Evolutionary conservation across 176 grass and related monocot genomes (phyloP), one percentile per base, ranked within the genome.

Genomic region (Aechmea fasciata): DNA sequence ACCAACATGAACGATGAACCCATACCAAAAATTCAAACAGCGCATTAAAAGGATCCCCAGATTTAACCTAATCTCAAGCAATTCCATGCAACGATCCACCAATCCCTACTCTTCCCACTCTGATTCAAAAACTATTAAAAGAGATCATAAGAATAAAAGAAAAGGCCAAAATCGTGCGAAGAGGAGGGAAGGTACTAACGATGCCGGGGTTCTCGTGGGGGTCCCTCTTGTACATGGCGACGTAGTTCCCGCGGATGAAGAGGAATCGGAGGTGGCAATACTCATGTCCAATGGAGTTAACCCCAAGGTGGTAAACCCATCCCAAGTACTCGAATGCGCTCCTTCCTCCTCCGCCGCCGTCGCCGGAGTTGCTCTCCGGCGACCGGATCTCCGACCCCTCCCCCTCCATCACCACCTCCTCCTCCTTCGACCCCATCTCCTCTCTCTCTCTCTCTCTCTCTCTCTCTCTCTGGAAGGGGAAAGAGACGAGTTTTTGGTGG

Each of bases 161-260:
- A 57, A 57, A 7, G 13, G 13, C 54, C 54, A n/a, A 57, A 10
- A n/a, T 0, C 29, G 29, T 5, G 19, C 0, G 11, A 10, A 22
- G 12, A 1, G 4, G 66, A 5, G 25, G 11, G 57, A 20, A 11
- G 47, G 18, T 49, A 83, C 88, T 72, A 13, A 96, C 92, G 26
- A 91, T 76, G 52, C 70, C 92, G 11, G 64, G 85, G 63, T 80
- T 10, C 1, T 84, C 59, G 22, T 85, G 64, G 11, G 86, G 88
- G 28, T 96, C 86, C 57, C 89, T 85, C 88, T 96, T 96, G 71
- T 92, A 96, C 93, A 96, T 96, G 76, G 82, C 68, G 68, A 96
- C 73, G 63, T 33, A 69, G 55, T 75, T 89, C 51, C 89, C 93
- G 61, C 81, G 79, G 63, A 96, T 76, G 51, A 85, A 48, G 72